phyloP scores from a whole-genome alignment of 2,329 filamentous ascomycete species.

The Stemphylium vesicarium region DNA sequence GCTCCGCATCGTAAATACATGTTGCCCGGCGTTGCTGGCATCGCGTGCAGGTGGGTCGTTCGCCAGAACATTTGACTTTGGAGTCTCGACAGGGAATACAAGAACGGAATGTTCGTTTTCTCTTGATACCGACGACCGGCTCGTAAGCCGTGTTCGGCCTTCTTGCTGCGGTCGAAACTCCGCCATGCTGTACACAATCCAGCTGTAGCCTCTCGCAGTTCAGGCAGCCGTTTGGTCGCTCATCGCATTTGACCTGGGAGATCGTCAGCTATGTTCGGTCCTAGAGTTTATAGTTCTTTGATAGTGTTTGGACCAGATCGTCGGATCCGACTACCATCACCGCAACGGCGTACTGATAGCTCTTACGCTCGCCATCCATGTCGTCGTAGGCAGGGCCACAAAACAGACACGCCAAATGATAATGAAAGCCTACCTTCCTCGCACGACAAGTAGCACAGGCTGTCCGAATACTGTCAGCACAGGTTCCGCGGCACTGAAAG shows the following conservation, averaged over 20 bases:
- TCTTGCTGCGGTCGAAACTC: slow-evolving; percentile 20
- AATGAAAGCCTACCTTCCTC: slow-evolving; percentile 18
- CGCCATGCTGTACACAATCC: slow-evolving; percentile 36
- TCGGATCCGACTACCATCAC: neutral
- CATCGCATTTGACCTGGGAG: slow-evolving; percentile 41
- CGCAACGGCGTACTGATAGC: neutral
- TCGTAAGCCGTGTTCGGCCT: slow-evolving; percentile 24
- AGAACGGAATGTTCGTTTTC: slow-evolving; percentile 41
- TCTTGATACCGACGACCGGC: slow-evolving; percentile 36
- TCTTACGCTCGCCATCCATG: neutral
- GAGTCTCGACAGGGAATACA: slow-evolving; percentile 40
- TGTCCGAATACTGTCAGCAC: slow-evolving; percentile 14
- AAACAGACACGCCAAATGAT: neutral
- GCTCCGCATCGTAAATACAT: slow-evolving; percentile 39
- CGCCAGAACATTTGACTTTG: slow-evolving; percentile 43
- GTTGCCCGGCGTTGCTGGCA: slow-evolving; percentile 34
- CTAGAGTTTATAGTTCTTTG: neutral
- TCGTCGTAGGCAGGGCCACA: neutral
- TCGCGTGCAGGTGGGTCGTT: slow-evolving; percentile 37
- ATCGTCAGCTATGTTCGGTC: slow-evolving; percentile 8
- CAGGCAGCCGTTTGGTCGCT: slow-evolving; percentile 38
- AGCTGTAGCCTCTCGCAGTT: slow-evolving; percentile 41
- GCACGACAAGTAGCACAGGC: slow-evolving; percentile 28
- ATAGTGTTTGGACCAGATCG: neutral
- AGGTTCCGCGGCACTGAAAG: neutral